Evolutionary conservation across 257 asterid genomes (phyloP).

Genomic region (Salvia splendens): DNA sequence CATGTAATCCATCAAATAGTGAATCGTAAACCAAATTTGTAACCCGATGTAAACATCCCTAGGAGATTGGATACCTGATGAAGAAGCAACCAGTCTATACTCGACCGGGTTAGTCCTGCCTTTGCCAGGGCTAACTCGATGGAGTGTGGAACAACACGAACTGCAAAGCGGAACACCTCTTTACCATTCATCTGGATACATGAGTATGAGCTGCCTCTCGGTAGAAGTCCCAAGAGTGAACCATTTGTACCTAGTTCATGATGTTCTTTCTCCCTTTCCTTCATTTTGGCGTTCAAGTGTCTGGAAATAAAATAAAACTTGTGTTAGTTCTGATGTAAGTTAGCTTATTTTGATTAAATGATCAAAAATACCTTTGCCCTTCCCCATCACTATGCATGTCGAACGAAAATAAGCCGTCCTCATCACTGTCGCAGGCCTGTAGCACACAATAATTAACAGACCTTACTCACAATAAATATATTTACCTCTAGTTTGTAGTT

Average conservation of each 20-base stretch:
- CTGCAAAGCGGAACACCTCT: slow-evolving; percentile 96
- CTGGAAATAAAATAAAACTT: no score
- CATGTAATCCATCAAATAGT: not conserved
- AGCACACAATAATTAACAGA: not conserved
- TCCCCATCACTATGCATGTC: slow-evolving; percentile 88
- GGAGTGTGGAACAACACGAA: slow-evolving; percentile 88
- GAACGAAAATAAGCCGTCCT: slow-evolving; percentile 71
- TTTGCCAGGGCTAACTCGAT: slow-evolving; percentile 71
- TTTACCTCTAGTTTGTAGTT: no score
- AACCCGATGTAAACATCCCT: no score
- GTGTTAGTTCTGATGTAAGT: no score
- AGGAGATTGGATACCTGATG: slow-evolving; percentile 73
- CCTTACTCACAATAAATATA: no score
- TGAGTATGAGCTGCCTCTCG: slow-evolving; percentile 66
- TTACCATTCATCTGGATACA: slow-evolving; percentile 94
- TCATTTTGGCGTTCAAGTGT: slow-evolving; percentile 66
- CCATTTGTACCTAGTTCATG: slow-evolving; percentile 64
- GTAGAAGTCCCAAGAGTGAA: slow-evolving; percentile 58
- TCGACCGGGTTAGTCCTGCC: slow-evolving; percentile 75
- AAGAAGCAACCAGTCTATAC: slow-evolving; percentile 87
- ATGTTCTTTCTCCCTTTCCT: slow-evolving; percentile 52
- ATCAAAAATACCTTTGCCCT: slow-evolving; percentile 60
- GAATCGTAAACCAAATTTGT: no score
- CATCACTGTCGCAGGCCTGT: slow-evolving; percentile 76
- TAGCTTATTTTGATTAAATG: no score